Conservation (phyloP, 1,284 basidiomycete genomes). For the Volvariella volvacea region DNA sequence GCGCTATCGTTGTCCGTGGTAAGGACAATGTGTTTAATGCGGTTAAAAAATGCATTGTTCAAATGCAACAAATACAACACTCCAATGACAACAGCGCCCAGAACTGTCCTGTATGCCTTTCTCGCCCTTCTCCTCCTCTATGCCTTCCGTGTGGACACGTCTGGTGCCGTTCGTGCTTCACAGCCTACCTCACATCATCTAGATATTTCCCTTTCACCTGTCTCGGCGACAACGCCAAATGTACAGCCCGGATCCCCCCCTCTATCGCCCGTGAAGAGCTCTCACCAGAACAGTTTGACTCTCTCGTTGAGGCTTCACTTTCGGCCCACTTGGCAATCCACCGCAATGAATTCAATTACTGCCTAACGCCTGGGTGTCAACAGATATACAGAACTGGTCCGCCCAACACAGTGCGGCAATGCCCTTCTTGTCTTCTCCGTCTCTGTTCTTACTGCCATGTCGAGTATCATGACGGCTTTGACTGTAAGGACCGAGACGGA, state of each 20-base stretch:
- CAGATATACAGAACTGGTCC: slow-evolving; percentile 57
- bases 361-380: slow-evolving; percentile 68
- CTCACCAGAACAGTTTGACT: slow-evolving; percentile 41
- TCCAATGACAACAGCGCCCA: not conserved
- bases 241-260: slow-evolving; percentile 46
- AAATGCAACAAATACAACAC: slow-evolving; percentile 2
- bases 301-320: slow-evolving; percentile 50
- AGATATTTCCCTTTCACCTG: slow-evolving; percentile 63
- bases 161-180: slow-evolving; percentile 58
- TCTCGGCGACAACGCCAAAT: slow-evolving; percentile 53
- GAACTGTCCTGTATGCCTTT: slow-evolving; percentile 56
- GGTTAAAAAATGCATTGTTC: slow-evolving; percentile 16
- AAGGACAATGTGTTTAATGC: slow-evolving; percentile 14
- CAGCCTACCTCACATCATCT: slow-evolving; percentile 48
- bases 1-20: slow-evolving; percentile 28
- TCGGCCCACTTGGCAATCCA: slow-evolving; percentile 46
- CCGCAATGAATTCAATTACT: slow-evolving; percentile 58
- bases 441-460: slow-evolving; percentile 63
- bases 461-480: slow-evolving; percentile 59
- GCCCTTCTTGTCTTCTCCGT: slow-evolving; percentile 60
- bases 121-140: slow-evolving; percentile 41
- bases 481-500: slow-evolving; percentile 49
- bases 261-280: slow-evolving; percentile 42
- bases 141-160: slow-evolving; percentile 54
- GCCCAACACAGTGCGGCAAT: slow-evolving; percentile 49